Conservation (phyloP, 2,329 filamentous ascomycete species). For the Colletotrichum eremochloae region DNA sequence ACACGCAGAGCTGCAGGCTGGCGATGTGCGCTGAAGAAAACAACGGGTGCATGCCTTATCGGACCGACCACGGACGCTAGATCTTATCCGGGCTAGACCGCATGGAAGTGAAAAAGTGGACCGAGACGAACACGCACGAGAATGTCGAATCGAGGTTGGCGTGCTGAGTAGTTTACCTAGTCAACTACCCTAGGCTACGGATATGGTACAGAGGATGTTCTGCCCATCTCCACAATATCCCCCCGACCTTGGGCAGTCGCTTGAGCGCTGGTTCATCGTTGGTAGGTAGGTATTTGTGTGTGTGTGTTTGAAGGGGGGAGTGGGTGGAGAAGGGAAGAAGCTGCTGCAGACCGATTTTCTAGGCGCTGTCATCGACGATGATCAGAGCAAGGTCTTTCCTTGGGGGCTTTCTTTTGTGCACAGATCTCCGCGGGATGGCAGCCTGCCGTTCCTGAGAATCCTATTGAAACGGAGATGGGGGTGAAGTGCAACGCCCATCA, state of each 20-base stretch:
- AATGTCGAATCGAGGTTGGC: conserved; percentile 6
- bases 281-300: background rate
- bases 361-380: conserved; percentile 35
- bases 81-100: conserved; percentile 6
- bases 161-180: no score
- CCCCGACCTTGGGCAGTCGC: conserved; percentile 6
- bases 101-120: conserved; percentile 30
- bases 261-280: conserved; percentile 31
- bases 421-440: background rate
- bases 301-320: conserved; percentile 2
- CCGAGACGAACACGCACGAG: conserved; percentile 5
- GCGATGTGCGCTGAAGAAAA: conserved; percentile 27
- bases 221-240: conserved; percentile 6
- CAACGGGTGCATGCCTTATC: conserved; percentile 38
- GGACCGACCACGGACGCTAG: conserved; percentile 40
- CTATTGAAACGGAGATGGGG: background rate
- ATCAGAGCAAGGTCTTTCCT: conserved; percentile 27
- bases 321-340: conserved; percentile 19
- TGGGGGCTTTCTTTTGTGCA: background rate
- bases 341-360: conserved; percentile 18
- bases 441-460: background rate
- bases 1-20: background rate
- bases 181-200: no score
- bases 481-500: background rate
- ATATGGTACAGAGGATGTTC: no score